Percentiles rank a stretch among this genome's conserved stretches.
These are phyloP conservation scores for Mycena sp. DNA, from an alignment of 1,284 basidiomycete species.

Conservation along the genomic window DNA sequence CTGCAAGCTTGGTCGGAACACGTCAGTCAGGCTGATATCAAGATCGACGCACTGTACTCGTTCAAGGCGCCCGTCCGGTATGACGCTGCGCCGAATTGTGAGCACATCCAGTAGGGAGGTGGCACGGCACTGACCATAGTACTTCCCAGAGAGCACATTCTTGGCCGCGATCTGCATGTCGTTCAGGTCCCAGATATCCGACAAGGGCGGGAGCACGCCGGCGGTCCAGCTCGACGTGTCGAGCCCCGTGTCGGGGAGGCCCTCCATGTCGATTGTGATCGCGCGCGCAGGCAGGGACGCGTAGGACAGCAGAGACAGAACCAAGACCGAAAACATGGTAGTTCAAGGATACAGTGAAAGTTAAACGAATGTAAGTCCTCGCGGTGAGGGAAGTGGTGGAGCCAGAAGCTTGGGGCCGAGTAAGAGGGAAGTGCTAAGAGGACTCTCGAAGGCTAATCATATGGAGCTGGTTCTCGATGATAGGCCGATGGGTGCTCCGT, in stretches of 20 bases:
- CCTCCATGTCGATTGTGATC: constrained; percentile 39
- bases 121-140: constrained; percentile 32
- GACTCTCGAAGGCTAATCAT: not conserved
- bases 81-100: constrained; percentile 10
- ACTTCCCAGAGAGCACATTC: constrained; percentile 32
- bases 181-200: constrained; percentile 37
- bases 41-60: constrained; percentile 23
- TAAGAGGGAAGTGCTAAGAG: not conserved
- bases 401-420: not conserved
- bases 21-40: not conserved
- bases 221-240: constrained; percentile 37
- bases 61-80: constrained; percentile 27
- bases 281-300: constrained; percentile 10
- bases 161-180: constrained; percentile 43
- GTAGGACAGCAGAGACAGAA: constrained; percentile 9
- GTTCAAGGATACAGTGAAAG: not conserved
- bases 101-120: too few species aligned
- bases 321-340: constrained; percentile 4
- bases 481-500: too few species aligned
- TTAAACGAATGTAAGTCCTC: not conserved
- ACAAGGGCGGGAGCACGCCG: constrained; percentile 36
- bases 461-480: not conserved
- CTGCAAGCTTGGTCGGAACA: constrained; percentile 20
- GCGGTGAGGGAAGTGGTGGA: too few species aligned
- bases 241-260: constrained; percentile 41